Evolutionary conservation across 1,139 yeast species (phyloP).

Genomic region (Yamadazyma conglobata): DNA sequence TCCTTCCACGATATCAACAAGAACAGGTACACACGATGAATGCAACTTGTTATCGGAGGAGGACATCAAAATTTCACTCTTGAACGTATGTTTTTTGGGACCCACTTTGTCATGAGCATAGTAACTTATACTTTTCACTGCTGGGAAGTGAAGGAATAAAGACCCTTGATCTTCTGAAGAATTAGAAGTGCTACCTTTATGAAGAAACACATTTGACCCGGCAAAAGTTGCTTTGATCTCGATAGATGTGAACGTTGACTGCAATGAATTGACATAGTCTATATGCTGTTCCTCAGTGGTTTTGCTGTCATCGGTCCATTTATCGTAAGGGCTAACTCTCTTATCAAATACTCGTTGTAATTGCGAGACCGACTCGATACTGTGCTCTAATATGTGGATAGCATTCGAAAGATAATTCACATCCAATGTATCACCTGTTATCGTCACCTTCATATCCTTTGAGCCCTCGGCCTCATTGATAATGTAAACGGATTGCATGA

Average conservation of each 20-base stretch:
- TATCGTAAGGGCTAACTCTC: constrained; percentile 17
- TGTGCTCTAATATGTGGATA: constrained; percentile 43
- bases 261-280: constrained; percentile 22
- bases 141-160: constrained; percentile 71
- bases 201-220: constrained; percentile 64
- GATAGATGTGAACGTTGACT: constrained; percentile 40
- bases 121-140: constrained; percentile 51
- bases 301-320: constrained; percentile 14
- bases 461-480: constrained; percentile 27
- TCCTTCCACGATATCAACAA: constrained; percentile 54
- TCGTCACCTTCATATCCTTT: constrained; percentile 38
- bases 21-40: constrained; percentile 77
- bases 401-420: constrained; percentile 58
- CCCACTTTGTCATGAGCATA: constrained; percentile 26
- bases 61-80: constrained; percentile 58
- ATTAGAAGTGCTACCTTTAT: constrained; percentile 35
- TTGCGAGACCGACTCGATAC: constrained; percentile 40
- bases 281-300: constrained; percentile 16
- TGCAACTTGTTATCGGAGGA: constrained; percentile 69
- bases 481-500: constrained; percentile 57
- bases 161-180: constrained; percentile 38
- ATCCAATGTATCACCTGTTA: constrained; percentile 67
- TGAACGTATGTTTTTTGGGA: constrained; percentile 41
- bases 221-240: constrained; percentile 57
- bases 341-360: constrained; percentile 37